These are phyloP conservation scores for Kluyveromyces wickerhamii DNA, from an alignment of 805 yeast genomes.

Conservation along the genomic window DNA sequence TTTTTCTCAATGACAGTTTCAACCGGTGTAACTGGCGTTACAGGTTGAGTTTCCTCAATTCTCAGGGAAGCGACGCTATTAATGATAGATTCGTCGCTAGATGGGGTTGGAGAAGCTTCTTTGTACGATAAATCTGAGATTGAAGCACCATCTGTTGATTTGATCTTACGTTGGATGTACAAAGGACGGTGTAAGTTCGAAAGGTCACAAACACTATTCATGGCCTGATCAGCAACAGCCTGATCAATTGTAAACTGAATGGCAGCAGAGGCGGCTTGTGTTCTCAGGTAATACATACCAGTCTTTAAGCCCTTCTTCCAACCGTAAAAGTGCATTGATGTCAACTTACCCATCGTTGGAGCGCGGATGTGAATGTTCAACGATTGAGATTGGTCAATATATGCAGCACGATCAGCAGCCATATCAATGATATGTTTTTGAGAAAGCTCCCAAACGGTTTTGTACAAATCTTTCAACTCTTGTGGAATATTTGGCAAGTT, in stretches of 20 bases:
- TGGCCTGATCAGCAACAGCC: constrained; percentile 92
- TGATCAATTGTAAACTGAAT: constrained; percentile 82
- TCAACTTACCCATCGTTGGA: constrained; percentile 94
- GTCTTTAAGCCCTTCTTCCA: constrained; percentile 98
- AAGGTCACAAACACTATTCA: constrained; percentile 36
- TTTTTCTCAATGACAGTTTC: constrained; percentile 36
- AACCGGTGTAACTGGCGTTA: constrained; percentile 23
- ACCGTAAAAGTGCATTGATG: constrained; percentile 97
- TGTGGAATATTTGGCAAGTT: constrained; percentile 64
- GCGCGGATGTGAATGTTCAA: constrained; percentile 80
- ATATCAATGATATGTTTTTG: constrained; percentile 79
- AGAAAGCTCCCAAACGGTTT: constrained; percentile 94
- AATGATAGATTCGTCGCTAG: constrained; percentile 30
- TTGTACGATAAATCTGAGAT: constrained; percentile 12
- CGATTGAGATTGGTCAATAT: constrained; percentile 87
- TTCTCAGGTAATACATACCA: constrained; percentile 96
- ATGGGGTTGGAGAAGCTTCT: constrained; percentile 29
- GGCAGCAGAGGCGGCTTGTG: constrained; percentile 96
- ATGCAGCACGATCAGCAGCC: constrained; percentile 75
- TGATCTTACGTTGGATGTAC: constrained; percentile 25
- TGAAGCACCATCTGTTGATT: constrained; percentile 12
- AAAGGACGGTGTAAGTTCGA: constrained; percentile 32
- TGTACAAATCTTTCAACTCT: constrained; percentile 69
- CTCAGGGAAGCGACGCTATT: constrained; percentile 38
- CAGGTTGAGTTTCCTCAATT: constrained; percentile 27